Evolutionary conservation across 805 yeast genomes (phyloP).

Genomic region (Monosporozyma yasuniensis): DNA sequence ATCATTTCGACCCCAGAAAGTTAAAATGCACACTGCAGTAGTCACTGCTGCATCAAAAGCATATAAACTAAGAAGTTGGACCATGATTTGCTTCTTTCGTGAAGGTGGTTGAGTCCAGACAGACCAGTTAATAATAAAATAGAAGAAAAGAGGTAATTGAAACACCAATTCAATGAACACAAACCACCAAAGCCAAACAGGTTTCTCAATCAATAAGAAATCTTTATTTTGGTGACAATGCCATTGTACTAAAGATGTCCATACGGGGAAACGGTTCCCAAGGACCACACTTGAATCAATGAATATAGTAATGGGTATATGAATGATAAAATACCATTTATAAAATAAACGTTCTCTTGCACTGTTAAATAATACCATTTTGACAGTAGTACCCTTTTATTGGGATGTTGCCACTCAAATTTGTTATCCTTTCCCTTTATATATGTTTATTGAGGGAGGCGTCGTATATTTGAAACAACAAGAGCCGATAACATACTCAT

Average conservation of each 20-base stretch:
- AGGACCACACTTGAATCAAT: conserved; percentile 69
- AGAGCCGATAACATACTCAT: background rate
- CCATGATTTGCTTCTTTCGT: background rate
- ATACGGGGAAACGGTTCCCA: conserved; percentile 41
- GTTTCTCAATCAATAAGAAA: conserved; percentile 48
- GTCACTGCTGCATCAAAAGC: conserved; percentile 80
- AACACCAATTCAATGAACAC: conserved; percentile 63
- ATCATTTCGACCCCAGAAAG: conserved; percentile 28
- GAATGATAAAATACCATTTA: conserved; percentile 47
- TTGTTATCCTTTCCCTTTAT: background rate
- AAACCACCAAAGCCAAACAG: conserved; percentile 66
- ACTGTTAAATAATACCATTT: background rate
- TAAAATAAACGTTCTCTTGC: conserved; percentile 30
- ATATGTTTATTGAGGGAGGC: background rate
- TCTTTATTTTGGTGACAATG: conserved; percentile 66
- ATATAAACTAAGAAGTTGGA: conserved; percentile 42
- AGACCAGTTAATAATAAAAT: conserved; percentile 26
- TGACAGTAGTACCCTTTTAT: too few relatives aligned
- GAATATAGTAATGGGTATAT: conserved; percentile 64
- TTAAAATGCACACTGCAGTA: conserved; percentile 61
- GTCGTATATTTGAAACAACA: background rate
- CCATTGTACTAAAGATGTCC: conserved; percentile 36
- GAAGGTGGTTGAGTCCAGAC: conserved; percentile 27
- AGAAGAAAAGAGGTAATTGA: conserved; percentile 73
- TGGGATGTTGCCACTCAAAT: background rate